Evolutionary conservation across 148 eudicot genomes (phyloP).

Genomic region (Arbutus unedo): DNA sequence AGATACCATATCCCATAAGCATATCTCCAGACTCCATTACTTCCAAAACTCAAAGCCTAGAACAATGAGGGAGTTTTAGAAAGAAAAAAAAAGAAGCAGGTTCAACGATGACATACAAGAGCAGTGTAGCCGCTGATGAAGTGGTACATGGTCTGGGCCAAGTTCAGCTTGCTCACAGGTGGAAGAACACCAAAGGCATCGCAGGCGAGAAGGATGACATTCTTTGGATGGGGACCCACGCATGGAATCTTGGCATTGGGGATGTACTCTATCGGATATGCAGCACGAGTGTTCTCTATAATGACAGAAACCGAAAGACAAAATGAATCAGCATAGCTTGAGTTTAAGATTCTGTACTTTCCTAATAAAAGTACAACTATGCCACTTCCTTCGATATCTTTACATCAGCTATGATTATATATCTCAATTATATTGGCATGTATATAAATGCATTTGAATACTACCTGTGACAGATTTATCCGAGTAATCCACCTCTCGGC

Average conservation of each 20-base stretch:
- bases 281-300: conserved; percentile 74
- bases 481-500: conserved; percentile 70
- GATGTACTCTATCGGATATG: conserved; percentile 83
- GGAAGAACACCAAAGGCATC: conserved; percentile 90
- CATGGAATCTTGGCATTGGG: conserved; percentile 77
- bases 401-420: not conserved
- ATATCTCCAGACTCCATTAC: not conserved
- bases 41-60: not conserved
- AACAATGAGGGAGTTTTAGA: not conserved
- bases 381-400: not conserved
- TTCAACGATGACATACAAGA: conserved; percentile 35
- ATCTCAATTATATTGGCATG: not conserved
- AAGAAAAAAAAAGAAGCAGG: not conserved
- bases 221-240: conserved; percentile 77
- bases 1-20: not conserved
- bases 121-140: conserved; percentile 93
- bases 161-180: conserved; percentile 77
- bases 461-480: conserved; percentile 90
- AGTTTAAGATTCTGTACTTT: not conserved
- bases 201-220: conserved; percentile 73
- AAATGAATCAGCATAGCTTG: conserved; percentile 7
- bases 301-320: not conserved
- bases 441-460: not conserved
- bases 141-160: conserved; percentile 83
- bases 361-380: too few relatives aligned